A percentile compares a stretch with the other conserved stretches of the same genome.
Evolutionary conservation across 2,329 filamentous ascomycete genomes (phyloP).

Genomic region (Beauveria sp.): DNA sequence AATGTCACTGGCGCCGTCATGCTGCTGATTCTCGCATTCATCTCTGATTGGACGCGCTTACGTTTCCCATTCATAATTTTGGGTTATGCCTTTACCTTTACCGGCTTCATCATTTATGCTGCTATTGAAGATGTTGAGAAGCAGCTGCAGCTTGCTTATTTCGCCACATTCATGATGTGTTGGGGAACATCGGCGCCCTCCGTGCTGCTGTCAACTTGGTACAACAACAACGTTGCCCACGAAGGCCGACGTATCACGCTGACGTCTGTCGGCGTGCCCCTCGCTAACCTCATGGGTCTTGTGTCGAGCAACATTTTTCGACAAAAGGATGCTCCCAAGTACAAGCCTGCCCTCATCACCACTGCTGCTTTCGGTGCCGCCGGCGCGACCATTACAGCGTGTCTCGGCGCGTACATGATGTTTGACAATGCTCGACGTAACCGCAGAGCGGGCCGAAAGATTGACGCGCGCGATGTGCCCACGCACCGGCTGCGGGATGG

Average conservation of each 20-base stretch:
- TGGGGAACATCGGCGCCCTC: slow-evolving; percentile 71
- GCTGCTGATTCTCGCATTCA: slow-evolving; percentile 64
- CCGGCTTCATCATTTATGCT: slow-evolving; percentile 72
- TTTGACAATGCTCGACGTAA: slow-evolving; percentile 46
- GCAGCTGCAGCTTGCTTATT: slow-evolving; percentile 62
- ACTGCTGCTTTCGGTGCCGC: slow-evolving; percentile 57
- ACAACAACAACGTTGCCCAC: slow-evolving; percentile 77
- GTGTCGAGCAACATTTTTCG: slow-evolving; percentile 63
- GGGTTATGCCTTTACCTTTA: slow-evolving; percentile 66
- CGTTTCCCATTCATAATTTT: slow-evolving; percentile 68
- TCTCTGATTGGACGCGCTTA: slow-evolving; percentile 57
- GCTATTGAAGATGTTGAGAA: slow-evolving; percentile 55
- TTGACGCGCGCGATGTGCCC: slow-evolving; percentile 38
- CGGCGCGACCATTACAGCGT: slow-evolving; percentile 46
- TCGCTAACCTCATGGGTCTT: slow-evolving; percentile 70
- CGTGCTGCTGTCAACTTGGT: slow-evolving; percentile 58
- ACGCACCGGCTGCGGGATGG: slow-evolving; percentile 43
- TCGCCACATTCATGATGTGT: slow-evolving; percentile 74
- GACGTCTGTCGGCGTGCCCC: slow-evolving; percentile 64
- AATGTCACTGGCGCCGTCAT: slow-evolving; percentile 68
- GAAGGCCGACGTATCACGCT: slow-evolving; percentile 64
- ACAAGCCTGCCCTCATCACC: slow-evolving; percentile 57
- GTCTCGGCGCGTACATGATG: slow-evolving; percentile 55
- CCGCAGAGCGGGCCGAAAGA: slow-evolving; percentile 38
- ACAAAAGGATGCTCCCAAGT: slow-evolving; percentile 56